A percentile compares a stretch with the other conserved stretches of the same genome.
Evolutionary conservation across 2,329 filamentous ascomycete species (phyloP).

Genomic region (Fusarium robinianum): DNA sequence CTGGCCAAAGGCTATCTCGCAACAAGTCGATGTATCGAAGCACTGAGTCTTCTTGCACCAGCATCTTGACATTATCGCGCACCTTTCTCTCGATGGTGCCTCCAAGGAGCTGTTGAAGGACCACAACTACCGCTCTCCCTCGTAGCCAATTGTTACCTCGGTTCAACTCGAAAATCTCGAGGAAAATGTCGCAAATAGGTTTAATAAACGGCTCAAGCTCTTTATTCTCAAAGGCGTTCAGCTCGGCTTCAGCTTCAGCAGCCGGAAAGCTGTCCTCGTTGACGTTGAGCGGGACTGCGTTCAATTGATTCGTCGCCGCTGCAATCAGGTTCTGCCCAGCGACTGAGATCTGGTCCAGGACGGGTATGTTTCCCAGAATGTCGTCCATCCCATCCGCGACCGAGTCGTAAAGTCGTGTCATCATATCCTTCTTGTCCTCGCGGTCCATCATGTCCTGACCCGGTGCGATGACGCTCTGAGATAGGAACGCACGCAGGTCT

Average conservation of each 20-base stretch:
- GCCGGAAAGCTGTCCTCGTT: slow-evolving; percentile 57
- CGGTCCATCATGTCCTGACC: slow-evolving; percentile 60
- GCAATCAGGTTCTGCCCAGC: slow-evolving; percentile 91
- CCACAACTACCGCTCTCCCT: slow-evolving; percentile 91
- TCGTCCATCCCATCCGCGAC: slow-evolving; percentile 98
- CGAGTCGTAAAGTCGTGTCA: slow-evolving; percentile 92
- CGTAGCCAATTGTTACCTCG: slow-evolving; percentile 96
- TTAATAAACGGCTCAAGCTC: slow-evolving; percentile 96
- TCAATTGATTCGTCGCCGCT: slow-evolving; percentile 69
- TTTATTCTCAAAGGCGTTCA: slow-evolving; percentile 88
- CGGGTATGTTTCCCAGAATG: slow-evolving; percentile 92
- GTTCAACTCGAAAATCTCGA: slow-evolving; percentile 94
- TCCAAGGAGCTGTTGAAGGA: slow-evolving; percentile 91
- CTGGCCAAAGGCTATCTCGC: slow-evolving; percentile 82
- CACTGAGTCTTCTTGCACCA: slow-evolving; percentile 78
- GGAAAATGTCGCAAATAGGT: slow-evolving; percentile 95
- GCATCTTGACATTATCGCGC: slow-evolving; percentile 75
- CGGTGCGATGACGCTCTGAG: slow-evolving; percentile 77
- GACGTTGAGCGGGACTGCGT: slow-evolving; percentile 56
- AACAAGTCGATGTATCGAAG: slow-evolving; percentile 74
- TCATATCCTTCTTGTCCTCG: slow-evolving; percentile 80
- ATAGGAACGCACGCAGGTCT: slow-evolving; percentile 89
- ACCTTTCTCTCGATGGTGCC: slow-evolving; percentile 97
- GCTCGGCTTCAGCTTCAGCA: slow-evolving; percentile 87
- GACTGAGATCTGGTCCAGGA: slow-evolving; percentile 89